phyloP scores from a whole-genome alignment of 139 green algal genomes.

The Coelastrella sp. region DNA sequence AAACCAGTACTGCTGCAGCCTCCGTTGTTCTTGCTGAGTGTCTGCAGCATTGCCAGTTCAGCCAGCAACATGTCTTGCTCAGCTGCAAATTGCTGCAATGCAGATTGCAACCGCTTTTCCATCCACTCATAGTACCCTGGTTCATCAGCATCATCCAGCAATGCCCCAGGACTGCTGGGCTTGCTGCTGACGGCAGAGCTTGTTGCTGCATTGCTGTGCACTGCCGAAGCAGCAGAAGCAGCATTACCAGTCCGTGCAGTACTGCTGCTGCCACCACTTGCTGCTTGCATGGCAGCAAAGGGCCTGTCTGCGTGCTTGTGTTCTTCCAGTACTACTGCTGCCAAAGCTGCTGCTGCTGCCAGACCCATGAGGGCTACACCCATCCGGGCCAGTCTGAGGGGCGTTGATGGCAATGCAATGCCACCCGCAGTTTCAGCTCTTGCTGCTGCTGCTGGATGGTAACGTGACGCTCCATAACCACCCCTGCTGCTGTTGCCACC shows the following conservation, averaged over 20 bases:
- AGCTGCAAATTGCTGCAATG: conserved; percentile 22
- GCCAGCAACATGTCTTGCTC: conserved; percentile 4
- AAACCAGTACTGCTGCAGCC: not conserved
- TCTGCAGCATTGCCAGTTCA: conserved; percentile 20
- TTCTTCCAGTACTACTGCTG: not conserved
- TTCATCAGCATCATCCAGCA: not conserved
- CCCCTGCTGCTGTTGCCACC: conserved; percentile 9
- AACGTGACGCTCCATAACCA: not conserved
- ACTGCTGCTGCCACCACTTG: too few species aligned
- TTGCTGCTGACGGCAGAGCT: not conserved
- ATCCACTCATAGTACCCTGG: conserved; percentile 39
- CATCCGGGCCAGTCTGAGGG: not conserved
- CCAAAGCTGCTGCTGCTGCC: not conserved
- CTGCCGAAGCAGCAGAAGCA: not conserved
- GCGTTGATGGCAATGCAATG: not conserved
- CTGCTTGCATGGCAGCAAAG: not conserved
- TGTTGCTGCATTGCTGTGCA: not conserved
- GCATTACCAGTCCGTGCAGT: not conserved
- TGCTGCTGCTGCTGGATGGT: not conserved
- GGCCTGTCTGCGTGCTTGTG: not conserved
- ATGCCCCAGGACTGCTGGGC: not conserved
- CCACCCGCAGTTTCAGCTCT: not conserved
- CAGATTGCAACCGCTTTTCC: conserved; percentile 8
- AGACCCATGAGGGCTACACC: conserved; percentile 22
- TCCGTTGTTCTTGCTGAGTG: not conserved